Base-by-base conservation (phyloP, 495 filamentous ascomycete genomes). In the Usnea hakonensis region DNA sequence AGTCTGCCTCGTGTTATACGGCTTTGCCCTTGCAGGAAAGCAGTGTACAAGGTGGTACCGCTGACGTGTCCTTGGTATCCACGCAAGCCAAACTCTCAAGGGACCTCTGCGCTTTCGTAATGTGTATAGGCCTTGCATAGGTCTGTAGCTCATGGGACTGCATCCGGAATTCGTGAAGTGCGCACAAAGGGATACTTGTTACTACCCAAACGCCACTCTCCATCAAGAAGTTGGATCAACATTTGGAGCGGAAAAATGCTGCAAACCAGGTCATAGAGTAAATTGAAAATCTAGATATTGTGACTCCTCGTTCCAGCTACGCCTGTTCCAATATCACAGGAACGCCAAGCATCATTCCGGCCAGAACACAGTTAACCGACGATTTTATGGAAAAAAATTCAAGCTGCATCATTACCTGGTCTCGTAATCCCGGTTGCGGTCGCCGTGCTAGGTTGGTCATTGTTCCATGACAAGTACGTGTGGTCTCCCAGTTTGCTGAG, bases 401-500 rank as follows among this genome's bases (percentile, higher is more conserved):
- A 70, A 55, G 68, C 66, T 28, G 64, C 57, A 54, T 66, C 64
- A 36, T 70, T 68, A 33, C 68, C 68, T 43, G 65, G 68, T 46
- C 68, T 50, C 54, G 60, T 59, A 46, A 70, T 74, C 52, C 84
- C 84, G 53, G 81, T 83, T 55, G 82, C 75, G 54, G 81, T 80
- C 60, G 82, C 83, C 7, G 80, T 81, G 46, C 76, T 82, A 2
- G 86, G 83, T 40, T 87, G 83, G 28, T 94, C 90, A 70, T 91
- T 93, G 75, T 97, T 96, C 95, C 95, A 99, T 11, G 89, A 90
- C 43, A 99, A 81, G 74, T 97, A 97, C 35, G 90, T 96, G 71
- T 96, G 94, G 73, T 99, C 94, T 33, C 94, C 94, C 50, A 99
- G 83, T 87, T 97, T 97, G 65, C 94, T 92, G 62, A 33, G 64